Evolutionary conservation across 495 filamentous ascomycete genomes (phyloP), one percentile per base, ranked within the genome.

Genomic region (Penicillium chermesinum): DNA sequence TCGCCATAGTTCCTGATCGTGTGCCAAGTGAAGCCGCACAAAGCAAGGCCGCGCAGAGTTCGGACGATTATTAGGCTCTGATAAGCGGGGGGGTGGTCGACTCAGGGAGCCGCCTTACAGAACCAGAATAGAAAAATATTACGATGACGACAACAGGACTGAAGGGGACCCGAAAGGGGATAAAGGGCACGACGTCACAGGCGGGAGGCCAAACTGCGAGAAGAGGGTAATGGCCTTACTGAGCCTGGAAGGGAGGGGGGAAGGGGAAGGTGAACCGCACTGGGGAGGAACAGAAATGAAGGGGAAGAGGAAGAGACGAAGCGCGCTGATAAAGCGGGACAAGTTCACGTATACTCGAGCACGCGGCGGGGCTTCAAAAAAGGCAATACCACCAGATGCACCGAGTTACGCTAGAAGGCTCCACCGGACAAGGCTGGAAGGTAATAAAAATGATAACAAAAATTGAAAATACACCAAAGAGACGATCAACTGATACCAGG

Each of bases 341-440:
- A 38, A 49, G 47, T 21, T 32, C 32, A 27, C 48, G 44, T 58
- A 52, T 54, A 54, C 54, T 56, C 47, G 49, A 21, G 38, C 10
- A 12, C 17, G 46, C 49, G 36, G 46, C 33, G 49, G 43, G 49
- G 49, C 41, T 39, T 25, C 18, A 33, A 46, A 21, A 18, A 16
- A 14, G 22, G 38, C 40, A 17, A 25, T 25, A 30, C 40, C 3
- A 22, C 45, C 44, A 34, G 38, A 38, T 43, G 22, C 49, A 49
- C 35, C 12, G 15, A 39, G n/a, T n/a, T n/a, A n/a, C n/a, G n/a
- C n/a, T n/a, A 48, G 42, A 37, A 30, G 32, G 27, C 42, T 32
- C 32, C 42, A 36, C 27, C 20, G 37, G 41, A 40, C 41, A 49
- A 39, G 38, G 15, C 45, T 30, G 41, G 34, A 56, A 25, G 38